These are phyloP conservation scores for Plenodomus lindquistii DNA, from an alignment of 2,329 filamentous ascomycete genomes.

Conservation along the genomic window DNA sequence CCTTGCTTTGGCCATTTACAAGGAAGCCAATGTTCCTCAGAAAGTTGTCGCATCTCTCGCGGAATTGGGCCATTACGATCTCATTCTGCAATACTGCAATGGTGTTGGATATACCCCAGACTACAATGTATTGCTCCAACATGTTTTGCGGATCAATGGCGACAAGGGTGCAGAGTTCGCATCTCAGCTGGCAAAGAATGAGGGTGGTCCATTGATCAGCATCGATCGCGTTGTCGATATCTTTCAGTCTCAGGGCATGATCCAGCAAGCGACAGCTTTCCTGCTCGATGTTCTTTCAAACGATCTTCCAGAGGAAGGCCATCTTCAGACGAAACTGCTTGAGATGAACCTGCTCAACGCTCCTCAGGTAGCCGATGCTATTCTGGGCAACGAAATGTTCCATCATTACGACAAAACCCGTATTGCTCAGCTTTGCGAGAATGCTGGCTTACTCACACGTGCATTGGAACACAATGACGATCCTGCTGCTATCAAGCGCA, in stretches of 20 bases:
- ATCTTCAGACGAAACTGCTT: conserved; percentile 88
- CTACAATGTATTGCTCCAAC: conserved; percentile 87
- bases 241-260: conserved; percentile 97
- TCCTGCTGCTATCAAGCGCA: conserved; percentile 84
- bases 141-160: conserved; percentile 79
- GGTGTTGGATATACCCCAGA: conserved; percentile 91
- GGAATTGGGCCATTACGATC: conserved; percentile 94
- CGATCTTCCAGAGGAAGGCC: conserved; percentile 90
- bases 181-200: conserved; percentile 85
- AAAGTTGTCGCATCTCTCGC: conserved; percentile 96
- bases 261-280: conserved; percentile 98
- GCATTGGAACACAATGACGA: conserved; percentile 96
- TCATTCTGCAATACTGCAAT: conserved; percentile 89
- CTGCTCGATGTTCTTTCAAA: conserved; percentile 92
- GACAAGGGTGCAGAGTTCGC: conserved; percentile 97
- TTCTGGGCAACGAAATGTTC: conserved; percentile 98
- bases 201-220: conserved; percentile 84
- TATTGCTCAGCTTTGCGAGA: conserved; percentile 89
- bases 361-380: conserved; percentile 96
- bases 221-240: conserved; percentile 95
- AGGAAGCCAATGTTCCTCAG: conserved; percentile 84
- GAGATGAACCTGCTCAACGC: conserved; percentile 99
- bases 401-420: conserved; percentile 91
- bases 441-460: conserved; percentile 71
- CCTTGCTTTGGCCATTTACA: conserved; percentile 85